Percentiles rank a stretch among this genome's conserved stretches.
These are phyloP conservation scores for Cinchona pubescens DNA, from an alignment of 257 asterid species.

Conservation along the genomic window DNA sequence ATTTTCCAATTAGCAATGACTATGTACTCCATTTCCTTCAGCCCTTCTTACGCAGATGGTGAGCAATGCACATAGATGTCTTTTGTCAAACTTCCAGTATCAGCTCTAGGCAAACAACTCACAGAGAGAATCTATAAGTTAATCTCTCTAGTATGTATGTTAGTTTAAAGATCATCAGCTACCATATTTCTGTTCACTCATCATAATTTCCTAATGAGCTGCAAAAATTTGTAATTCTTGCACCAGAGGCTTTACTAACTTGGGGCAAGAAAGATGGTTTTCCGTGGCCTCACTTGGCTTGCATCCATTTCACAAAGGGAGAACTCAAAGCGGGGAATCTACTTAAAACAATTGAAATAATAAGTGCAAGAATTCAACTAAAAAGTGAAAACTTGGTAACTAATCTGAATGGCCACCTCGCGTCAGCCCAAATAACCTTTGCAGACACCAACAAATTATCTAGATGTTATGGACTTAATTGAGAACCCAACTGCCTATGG, in stretches of 20 bases:
- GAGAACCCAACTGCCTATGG: too few relatives aligned
- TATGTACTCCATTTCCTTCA: constrained; percentile 79
- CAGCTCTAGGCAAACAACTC: constrained; percentile 59
- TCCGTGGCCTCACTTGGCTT: constrained; percentile 73
- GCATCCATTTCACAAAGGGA: constrained; percentile 84
- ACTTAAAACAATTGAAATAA: too few relatives aligned
- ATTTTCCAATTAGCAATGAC: constrained; percentile 69
- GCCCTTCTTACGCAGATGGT: constrained; percentile 59
- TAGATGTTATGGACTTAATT: too few relatives aligned
- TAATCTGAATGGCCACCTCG: too few relatives aligned
- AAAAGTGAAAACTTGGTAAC: too few relatives aligned
- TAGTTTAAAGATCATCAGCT: not conserved
- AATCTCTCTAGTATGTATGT: not conserved
- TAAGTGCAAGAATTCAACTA: too few relatives aligned
- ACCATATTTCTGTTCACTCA: too few relatives aligned
- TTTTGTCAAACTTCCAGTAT: constrained; percentile 45
- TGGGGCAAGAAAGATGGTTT: constrained; percentile 74
- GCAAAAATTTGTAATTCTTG: constrained; percentile 1
- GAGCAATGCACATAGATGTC: constrained; percentile 67
- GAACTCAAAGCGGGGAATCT: too few relatives aligned
- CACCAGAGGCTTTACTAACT: constrained; percentile 56
- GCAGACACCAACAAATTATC: too few relatives aligned
- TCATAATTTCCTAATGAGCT: not conserved
- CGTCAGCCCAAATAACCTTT: too few relatives aligned
- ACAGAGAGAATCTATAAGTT: constrained; percentile 30